Evolutionary conservation across 495 filamentous ascomycete species (phyloP).

Genomic region (Cercophora scortea): DNA sequence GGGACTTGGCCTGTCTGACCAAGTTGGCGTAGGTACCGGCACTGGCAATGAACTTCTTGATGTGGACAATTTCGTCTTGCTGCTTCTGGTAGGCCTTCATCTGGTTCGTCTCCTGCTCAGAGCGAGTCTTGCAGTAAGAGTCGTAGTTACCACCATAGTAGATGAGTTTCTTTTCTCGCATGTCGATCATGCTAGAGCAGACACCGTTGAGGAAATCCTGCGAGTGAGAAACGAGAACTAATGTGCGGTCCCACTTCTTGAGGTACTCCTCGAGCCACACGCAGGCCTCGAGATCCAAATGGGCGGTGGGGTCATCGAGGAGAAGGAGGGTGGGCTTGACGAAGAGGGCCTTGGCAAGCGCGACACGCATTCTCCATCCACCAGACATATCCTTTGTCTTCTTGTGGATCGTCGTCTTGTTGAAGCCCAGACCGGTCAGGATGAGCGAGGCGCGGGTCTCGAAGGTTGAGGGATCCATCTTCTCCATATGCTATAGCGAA

Average conservation of each 20-base stretch:
- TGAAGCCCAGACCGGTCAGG: constrained; percentile 97
- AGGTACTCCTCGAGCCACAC: constrained; percentile 99
- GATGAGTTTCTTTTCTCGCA: constrained; percentile 80
- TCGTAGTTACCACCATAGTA: constrained; percentile 99
- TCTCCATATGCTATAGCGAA: constrained; percentile 78
- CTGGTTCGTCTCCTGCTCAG: constrained; percentile 95
- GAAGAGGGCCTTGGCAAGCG: constrained; percentile 94
- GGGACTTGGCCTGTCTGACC: constrained; percentile 95
- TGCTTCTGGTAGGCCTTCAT: constrained; percentile 98
- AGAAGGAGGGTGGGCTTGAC: constrained; percentile 93
- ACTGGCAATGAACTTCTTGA: constrained; percentile 99
- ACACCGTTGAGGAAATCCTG: constrained; percentile 99
- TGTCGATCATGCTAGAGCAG: constrained; percentile 97
- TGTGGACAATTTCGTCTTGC: constrained; percentile 97
- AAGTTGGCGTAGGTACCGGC: constrained; percentile 99
- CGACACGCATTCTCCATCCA: constrained; percentile 99
- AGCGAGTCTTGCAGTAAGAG: constrained; percentile 89
- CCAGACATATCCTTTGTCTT: constrained; percentile 99
- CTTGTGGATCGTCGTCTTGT: constrained; percentile 94
- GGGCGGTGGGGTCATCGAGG: constrained; percentile 96
- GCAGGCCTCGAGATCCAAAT: constrained; percentile 98
- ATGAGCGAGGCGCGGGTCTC: constrained; percentile 92
- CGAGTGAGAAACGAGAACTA: constrained; percentile 93
- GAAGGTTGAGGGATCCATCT: constrained; percentile 99
- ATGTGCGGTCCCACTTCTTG: constrained; percentile 99